A percentile compares a stretch with the other conserved stretches of the same genome.
Evolutionary conservation across 2,329 filamentous ascomycete species (phyloP).

Genomic region (Aspergillus fischeri): DNA sequence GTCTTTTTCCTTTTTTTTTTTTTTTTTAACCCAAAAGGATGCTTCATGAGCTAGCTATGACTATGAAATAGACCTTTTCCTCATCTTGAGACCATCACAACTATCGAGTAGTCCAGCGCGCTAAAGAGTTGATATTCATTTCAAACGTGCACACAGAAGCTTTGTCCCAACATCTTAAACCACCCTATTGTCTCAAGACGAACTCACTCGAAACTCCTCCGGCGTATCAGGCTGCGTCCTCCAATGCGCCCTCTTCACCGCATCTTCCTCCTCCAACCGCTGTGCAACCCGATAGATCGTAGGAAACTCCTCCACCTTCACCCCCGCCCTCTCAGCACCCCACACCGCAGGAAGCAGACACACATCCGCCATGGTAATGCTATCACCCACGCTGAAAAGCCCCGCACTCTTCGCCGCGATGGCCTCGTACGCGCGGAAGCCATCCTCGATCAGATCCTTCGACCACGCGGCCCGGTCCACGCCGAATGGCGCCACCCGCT

Average conservation of each 20-base stretch:
- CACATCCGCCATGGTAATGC: conserved; percentile 55
- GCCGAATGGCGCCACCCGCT: conserved; percentile 45
- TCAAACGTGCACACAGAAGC: too few relatives aligned
- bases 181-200: background rate
- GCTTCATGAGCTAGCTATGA: conserved; percentile 8
- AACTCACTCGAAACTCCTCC: conserved; percentile 37
- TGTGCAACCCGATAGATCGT: conserved; percentile 45
- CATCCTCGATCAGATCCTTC: conserved; percentile 48
- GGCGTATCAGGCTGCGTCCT: conserved; percentile 53
- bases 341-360: conserved; percentile 57
- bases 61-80: background rate
- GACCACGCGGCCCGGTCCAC: conserved; percentile 49
- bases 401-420: conserved; percentile 40
- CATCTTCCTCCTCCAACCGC: conserved; percentile 47
- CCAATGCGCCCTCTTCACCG: conserved; percentile 53
- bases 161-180: too few relatives aligned
- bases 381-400: conserved; percentile 53
- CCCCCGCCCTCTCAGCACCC: conserved; percentile 53
- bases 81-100: background rate
- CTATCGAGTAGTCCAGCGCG: background rate
- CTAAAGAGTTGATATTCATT: too few relatives aligned
- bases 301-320: conserved; percentile 51
- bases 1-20: conserved; percentile 2
- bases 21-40: conserved; percentile 1
- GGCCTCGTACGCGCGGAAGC: conserved; percentile 55